phyloP scores from a whole-genome alignment of 73 alveolate species.

The Paraurostyla sp. region DNA sequence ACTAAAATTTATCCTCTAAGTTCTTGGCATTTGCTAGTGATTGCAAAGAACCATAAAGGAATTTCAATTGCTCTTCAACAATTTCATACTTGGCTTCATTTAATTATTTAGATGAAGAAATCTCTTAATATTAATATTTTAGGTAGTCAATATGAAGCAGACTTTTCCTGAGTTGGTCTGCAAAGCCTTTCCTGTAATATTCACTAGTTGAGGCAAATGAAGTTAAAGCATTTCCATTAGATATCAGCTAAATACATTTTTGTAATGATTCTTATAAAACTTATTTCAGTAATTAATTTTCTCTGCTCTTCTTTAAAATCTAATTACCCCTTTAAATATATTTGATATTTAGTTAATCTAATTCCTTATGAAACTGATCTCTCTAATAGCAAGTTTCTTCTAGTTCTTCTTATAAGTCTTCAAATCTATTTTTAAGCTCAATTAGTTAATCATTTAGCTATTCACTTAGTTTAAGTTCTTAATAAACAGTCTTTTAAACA shows the following conservation, averaged over 20 bases:
- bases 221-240: constrained; percentile 38
- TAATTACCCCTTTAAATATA: background rate
- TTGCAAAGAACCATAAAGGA: constrained; percentile 28
- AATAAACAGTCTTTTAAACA: constrained; percentile 64
- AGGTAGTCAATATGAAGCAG: background rate
- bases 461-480: constrained; percentile 77
- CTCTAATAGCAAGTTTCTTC: constrained; percentile 50
- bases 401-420: background rate
- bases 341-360: constrained; percentile 8
- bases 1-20: constrained; percentile 51
- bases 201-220: constrained; percentile 34
- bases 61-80: constrained; percentile 38
- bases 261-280: background rate
- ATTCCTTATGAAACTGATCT: constrained; percentile 46
- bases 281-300: background rate
- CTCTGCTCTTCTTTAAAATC: background rate
- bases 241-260: background rate
- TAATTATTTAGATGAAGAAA: background rate
- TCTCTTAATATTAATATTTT: constrained; percentile 11
- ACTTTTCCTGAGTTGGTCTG: constrained; percentile 5
- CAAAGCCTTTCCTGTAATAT: constrained; percentile 13
- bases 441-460: constrained; percentile 59
- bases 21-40: constrained; percentile 36
- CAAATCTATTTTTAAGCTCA: constrained; percentile 30
- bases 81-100: constrained; percentile 46